A percentile compares a stretch with the other conserved stretches of the same genome.
Conservation (phyloP, 108 stramenopile species). For the Pseudonitzschia multiseries region DNA sequence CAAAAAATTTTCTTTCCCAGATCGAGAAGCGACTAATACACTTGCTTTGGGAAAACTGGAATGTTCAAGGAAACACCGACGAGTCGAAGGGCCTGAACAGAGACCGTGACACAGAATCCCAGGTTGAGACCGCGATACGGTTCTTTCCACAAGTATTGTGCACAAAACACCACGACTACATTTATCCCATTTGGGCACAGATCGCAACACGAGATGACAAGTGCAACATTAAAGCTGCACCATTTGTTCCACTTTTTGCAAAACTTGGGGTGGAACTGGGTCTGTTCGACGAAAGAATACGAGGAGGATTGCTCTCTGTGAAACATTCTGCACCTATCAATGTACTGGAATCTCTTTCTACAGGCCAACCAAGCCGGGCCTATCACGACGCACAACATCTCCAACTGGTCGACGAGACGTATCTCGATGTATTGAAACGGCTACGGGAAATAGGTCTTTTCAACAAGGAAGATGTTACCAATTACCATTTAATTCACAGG, state of each 20-base stretch:
- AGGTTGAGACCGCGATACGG: neutral
- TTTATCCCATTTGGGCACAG: neutral
- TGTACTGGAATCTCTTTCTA: neutral
- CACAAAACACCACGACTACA: neutral
- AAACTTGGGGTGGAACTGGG: neutral
- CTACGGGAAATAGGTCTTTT: neutral
- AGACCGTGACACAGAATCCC: conserved; percentile 5
- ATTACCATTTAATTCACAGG: neutral
- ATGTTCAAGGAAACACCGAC: neutral
- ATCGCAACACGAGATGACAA: neutral
- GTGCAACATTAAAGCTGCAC: conserved; percentile 7
- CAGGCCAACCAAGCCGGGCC: neutral
- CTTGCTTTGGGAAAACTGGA: neutral
- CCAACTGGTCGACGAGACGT: neutral
- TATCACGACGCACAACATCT: neutral
- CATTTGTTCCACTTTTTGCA: neutral
- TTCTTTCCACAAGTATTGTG: neutral
- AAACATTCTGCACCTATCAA: neutral
- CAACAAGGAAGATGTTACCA: neutral
- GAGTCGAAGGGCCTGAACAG: neutral
- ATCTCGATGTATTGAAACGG: neutral
- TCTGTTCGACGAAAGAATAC: neutral
- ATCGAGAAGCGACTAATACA: neutral
- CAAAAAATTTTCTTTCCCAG: neutral
- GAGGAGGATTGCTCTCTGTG: conserved; percentile 1